These are phyloP conservation scores for Lasiodiplodia citricola DNA, from an alignment of 2,329 filamentous ascomycete species.

Conservation along the genomic window DNA sequence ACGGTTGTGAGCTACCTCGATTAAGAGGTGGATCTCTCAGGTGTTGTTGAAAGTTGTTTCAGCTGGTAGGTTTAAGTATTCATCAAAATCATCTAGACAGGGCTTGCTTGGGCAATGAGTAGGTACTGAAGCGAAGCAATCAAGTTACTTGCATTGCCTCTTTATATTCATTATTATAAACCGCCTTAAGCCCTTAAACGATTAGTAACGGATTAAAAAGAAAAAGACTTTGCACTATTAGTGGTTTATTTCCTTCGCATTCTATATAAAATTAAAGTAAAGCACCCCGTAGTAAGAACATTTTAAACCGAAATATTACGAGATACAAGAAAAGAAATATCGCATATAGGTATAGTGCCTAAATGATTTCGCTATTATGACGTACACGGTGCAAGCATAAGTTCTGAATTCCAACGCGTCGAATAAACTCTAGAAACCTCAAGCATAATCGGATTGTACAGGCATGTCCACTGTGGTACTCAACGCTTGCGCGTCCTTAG, in stretches of 20 bases:
- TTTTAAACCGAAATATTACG: background rate
- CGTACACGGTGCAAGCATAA: background rate
- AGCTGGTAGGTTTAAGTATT: background rate
- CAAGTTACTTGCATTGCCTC: too few relatives aligned
- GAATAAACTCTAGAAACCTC: background rate
- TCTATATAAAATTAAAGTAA: too few relatives aligned
- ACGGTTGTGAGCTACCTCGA: conserved; percentile 1
- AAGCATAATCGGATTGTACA: background rate
- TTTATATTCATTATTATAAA: too few relatives aligned
- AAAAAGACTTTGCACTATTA: too few relatives aligned
- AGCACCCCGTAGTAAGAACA: background rate
- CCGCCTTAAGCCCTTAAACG: too few relatives aligned
- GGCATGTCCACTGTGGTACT: background rate
- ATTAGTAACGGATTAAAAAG: too few relatives aligned
- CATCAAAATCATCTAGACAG: too few relatives aligned
- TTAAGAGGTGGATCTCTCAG: conserved; percentile 10
- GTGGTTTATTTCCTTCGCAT: too few relatives aligned
- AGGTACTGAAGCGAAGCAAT: too few relatives aligned
- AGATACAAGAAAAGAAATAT: background rate
- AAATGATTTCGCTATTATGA: background rate
- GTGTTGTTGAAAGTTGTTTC: background rate
- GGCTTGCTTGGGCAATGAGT: too few relatives aligned
- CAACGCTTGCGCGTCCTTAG: background rate
- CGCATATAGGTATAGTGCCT: background rate
- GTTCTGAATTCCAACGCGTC: background rate